Base-by-base conservation (phyloP, 2,329 filamentous ascomycete genomes). In the Daldinia sp. region DNA sequence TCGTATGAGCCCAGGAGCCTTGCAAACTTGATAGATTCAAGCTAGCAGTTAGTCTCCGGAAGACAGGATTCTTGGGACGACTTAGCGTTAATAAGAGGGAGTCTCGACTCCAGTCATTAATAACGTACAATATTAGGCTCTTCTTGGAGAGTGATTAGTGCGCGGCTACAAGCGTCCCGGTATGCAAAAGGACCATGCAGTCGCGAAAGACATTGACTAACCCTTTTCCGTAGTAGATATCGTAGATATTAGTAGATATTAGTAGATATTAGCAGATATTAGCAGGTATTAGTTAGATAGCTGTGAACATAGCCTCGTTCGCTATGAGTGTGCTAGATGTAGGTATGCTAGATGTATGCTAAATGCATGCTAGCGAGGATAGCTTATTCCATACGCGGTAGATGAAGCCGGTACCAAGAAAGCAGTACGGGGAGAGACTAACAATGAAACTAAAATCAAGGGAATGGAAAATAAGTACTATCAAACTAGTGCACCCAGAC, bases 111-210 rank as follows among this genome's bases (percentile, higher is more conserved):
- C 50, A 61, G 57, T 61, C 65, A 23, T 64, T 58, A 69, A 67
- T 64, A 62, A 63, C 37, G 5, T 59, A 55, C 15, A 59, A 61
- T 51, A 66, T 67, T 66, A 64, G 63, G 65, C 59, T 67, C 46
- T 61, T 56, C 53, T 37, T 64, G 33, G 44, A 58, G 57, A 58
- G 57, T 60, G 42, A 63, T 65, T 72, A 67, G 69, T 63, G 64
- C 60, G 57, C 67, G 67, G 64, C 62, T 72, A 20, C 68, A 70
- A 59, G 63, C 63, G 71, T 72, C 63, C 71, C 72, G 61, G 58
- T 69, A 23, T 67, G 68, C 65, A 69, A 70, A 76, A 75, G 73
- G 71, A 75, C 74, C 73, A 75, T 74, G 73, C 73, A 76, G 74
- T 71, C 67, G 67, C 69, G 55, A 67, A 54, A 33, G 20, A 23